Percentiles rank a stretch among this genome's conserved stretches.
Evolutionary conservation across 1,284 basidiomycete genomes (phyloP).

Genomic region (Leucoagaricus sp.): DNA sequence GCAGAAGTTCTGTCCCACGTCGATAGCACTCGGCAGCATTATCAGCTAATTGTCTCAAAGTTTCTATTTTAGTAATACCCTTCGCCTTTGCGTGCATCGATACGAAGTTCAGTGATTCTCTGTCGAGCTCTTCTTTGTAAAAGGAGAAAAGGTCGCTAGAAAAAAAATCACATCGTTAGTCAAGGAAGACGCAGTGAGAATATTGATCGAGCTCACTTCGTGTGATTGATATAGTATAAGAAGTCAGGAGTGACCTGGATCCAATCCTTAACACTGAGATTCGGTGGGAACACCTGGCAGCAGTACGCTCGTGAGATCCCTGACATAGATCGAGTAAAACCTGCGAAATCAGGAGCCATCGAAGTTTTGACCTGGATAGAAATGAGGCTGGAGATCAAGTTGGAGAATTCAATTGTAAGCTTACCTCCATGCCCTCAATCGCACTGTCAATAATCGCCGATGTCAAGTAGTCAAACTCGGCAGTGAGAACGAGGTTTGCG

Average conservation of each 20-base stretch:
- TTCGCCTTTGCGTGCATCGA: conserved; percentile 28
- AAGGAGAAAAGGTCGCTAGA: conserved; percentile 42
- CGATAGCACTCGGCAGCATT: conserved; percentile 17
- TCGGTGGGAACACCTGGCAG: conserved; percentile 29
- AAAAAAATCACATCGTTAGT: neutral
- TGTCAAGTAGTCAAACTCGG: conserved; percentile 27
- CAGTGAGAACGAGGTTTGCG: conserved; percentile 29
- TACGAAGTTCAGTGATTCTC: conserved; percentile 35
- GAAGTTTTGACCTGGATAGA: neutral
- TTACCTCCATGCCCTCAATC: conserved; percentile 23
- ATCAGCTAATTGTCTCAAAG: conserved; percentile 24
- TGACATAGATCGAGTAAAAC: conserved; percentile 29
- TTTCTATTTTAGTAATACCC: conserved; percentile 25
- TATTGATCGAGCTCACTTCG: conserved; percentile 29
- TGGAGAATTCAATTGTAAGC: neutral
- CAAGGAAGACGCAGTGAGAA: neutral
- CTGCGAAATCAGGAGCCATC: conserved; percentile 25
- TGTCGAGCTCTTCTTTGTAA: conserved; percentile 40
- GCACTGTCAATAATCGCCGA: conserved; percentile 30
- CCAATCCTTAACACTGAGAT: conserved; percentile 27
- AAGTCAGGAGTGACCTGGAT: conserved; percentile 36
- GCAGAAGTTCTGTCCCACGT: conserved; percentile 17
- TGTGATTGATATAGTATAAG: conserved; percentile 28
- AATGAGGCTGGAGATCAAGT: neutral
- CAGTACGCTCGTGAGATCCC: conserved; percentile 30